phyloP scores from a whole-genome alignment of 2,329 filamentous ascomycete species.

The Ophiostoma sp. region DNA sequence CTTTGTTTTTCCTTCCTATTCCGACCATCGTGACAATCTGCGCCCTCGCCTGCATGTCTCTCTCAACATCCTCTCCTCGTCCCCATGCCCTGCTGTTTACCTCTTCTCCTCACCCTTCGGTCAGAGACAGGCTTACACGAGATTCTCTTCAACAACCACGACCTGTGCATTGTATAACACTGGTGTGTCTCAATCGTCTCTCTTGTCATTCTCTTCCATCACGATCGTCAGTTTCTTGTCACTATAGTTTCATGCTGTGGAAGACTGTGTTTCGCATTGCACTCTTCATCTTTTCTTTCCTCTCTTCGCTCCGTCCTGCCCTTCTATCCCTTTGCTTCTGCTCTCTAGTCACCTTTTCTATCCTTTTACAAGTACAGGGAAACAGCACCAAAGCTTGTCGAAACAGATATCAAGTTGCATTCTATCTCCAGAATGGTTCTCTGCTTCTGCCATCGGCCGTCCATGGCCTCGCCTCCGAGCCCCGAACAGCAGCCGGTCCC shows the following conservation, averaged over 20 bases:
- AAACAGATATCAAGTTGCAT: too few species aligned
- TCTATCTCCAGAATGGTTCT: conserved; percentile 20
- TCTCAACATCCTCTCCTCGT: neutral
- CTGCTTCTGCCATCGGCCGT: conserved; percentile 25
- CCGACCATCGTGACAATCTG: neutral
- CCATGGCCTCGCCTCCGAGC: conserved; percentile 13
- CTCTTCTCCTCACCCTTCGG: neutral
- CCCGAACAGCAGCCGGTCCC: conserved; percentile 14
- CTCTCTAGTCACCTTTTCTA: neutral
- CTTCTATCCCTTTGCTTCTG: neutral
- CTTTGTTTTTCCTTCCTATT: conserved; percentile 13
- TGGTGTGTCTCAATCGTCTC: neutral
- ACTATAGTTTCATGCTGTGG: conserved; percentile 6
- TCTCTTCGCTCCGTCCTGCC: neutral
- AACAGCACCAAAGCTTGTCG: too few species aligned
- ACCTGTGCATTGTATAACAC: conserved; percentile 11
- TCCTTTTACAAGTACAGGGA: neutral
- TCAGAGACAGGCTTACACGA: conserved; percentile 8
- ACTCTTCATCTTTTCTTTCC: neutral
- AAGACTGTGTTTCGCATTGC: neutral
- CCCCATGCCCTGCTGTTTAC: neutral
- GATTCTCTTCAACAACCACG: neutral
- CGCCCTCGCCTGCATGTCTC: neutral
- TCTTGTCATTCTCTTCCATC: neutral
- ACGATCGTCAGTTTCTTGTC: neutral